Percentiles rank a stretch among this genome's conserved stretches.
phyloP scores from a whole-genome alignment of 1,284 basidiomycete species.

The Heimioporus retisporus region DNA sequence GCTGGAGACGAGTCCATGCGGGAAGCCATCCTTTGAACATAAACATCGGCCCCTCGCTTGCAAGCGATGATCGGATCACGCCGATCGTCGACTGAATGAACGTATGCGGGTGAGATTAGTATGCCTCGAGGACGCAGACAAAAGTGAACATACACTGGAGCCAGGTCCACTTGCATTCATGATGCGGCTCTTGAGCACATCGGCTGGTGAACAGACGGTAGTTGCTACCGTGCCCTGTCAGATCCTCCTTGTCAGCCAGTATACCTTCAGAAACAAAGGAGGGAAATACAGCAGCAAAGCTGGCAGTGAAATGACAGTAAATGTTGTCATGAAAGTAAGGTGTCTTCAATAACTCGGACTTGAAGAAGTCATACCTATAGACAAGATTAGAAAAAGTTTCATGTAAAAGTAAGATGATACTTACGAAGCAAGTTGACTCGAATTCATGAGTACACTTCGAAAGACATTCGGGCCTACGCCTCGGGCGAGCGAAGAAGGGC shows the following conservation, averaged over 20 bases:
- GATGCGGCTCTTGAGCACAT: slow-evolving; percentile 91
- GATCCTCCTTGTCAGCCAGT: neutral
- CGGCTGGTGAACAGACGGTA: slow-evolving; percentile 94
- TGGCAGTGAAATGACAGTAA: slow-evolving; percentile 84
- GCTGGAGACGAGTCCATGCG: slow-evolving; percentile 88
- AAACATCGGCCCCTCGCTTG: slow-evolving; percentile 87
- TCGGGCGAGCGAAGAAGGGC: slow-evolving; percentile 75
- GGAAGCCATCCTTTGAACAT: slow-evolving; percentile 95
- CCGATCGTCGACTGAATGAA: slow-evolving; percentile 69
- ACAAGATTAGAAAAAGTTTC: neutral
- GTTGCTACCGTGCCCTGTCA: slow-evolving; percentile 89
- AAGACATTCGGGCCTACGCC: slow-evolving; percentile 91
- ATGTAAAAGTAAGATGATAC: neutral
- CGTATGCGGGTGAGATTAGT: neutral
- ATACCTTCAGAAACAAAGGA: neutral
- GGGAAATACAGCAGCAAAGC: slow-evolving; percentile 80
- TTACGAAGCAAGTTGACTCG: slow-evolving; percentile 83
- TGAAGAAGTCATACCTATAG: slow-evolving; percentile 90
- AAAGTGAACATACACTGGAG: slow-evolving; percentile 61
- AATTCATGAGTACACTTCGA: slow-evolving; percentile 91
- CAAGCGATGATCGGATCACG: slow-evolving; percentile 79
- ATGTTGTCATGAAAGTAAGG: slow-evolving; percentile 85
- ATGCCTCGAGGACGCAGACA: no score
- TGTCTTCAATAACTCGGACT: slow-evolving; percentile 79
- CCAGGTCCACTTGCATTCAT: slow-evolving; percentile 92